Conservation (phyloP, 1,139 yeast species). For the Debaryomycetaceae sp. region DNA sequence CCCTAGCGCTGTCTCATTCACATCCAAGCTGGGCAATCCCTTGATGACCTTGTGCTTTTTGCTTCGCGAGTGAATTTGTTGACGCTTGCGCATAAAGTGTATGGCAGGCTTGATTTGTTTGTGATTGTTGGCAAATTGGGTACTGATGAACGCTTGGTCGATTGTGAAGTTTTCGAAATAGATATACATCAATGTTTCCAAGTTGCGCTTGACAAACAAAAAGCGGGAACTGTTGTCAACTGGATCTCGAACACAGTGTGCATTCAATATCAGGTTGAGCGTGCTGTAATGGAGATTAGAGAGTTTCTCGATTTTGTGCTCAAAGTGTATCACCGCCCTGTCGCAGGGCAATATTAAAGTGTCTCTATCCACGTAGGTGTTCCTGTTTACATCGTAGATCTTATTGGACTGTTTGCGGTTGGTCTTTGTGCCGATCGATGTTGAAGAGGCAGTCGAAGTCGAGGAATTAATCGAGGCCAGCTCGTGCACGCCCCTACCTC, state of each 20-base stretch:
- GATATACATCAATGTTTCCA: conserved; percentile 22
- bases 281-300: conserved; percentile 14
- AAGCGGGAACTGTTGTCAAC: conserved; percentile 12
- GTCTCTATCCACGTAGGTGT: conserved; percentile 11
- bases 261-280: conserved; percentile 17
- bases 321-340: conserved; percentile 15
- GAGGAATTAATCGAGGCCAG: too few relatives aligned
- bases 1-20: conserved; percentile 2
- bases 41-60: conserved; percentile 7
- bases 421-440: conserved; percentile 2
- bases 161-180: conserved; percentile 21
- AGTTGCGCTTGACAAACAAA: conserved; percentile 17
- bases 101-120: too few relatives aligned
- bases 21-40: conserved; percentile 3
- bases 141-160: conserved; percentile 11
- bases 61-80: conserved; percentile 9
- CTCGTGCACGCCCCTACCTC: too few relatives aligned
- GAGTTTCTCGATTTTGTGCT: conserved; percentile 12
- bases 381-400: conserved; percentile 14
- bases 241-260: conserved; percentile 9
- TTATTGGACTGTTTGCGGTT: conserved; percentile 11
- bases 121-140: too few relatives aligned
- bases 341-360: conserved; percentile 10
- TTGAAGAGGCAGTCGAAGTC: conserved; percentile 4
- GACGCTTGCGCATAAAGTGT: too few relatives aligned